Conservation (phyloP, 495 filamentous ascomycete genomes). For the Annulohypoxylon nitens region DNA sequence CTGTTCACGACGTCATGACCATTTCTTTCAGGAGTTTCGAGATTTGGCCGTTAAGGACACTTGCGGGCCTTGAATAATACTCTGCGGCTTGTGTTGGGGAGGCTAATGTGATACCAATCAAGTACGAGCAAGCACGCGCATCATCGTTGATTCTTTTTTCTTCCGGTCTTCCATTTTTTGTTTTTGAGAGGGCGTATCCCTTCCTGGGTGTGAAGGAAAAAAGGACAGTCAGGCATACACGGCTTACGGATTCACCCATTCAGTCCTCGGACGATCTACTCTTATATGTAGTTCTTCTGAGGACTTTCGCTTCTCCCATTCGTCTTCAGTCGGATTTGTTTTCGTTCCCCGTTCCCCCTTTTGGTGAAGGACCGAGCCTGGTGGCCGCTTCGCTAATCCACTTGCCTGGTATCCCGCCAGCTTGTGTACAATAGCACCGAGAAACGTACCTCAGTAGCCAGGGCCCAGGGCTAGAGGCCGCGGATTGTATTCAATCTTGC, state of each 20-base stretch:
- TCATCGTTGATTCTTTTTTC: conserved; percentile 12
- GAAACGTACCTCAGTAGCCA: conserved; percentile 13
- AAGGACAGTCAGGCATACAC: conserved; percentile 14
- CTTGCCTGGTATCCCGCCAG: neutral
- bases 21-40: conserved; percentile 42
- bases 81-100: conserved; percentile 29
- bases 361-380: conserved; percentile 6
- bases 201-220: conserved; percentile 9
- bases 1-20: conserved; percentile 47
- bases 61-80: conserved; percentile 42
- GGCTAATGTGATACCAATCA: conserved; percentile 45
- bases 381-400: conserved; percentile 1
- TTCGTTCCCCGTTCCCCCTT: neutral
- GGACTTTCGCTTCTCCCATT: conserved; percentile 15
- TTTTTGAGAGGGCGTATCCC: conserved; percentile 16
- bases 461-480: neutral
- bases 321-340: neutral
- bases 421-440: conserved; percentile 24
- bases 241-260: conserved; percentile 30
- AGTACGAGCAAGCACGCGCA: conserved; percentile 36
- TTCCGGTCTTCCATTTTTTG: conserved; percentile 5
- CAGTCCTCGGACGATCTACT: conserved; percentile 1
- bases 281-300: neutral
- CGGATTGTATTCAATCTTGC: conserved; percentile 11
- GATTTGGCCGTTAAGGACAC: conserved; percentile 20